Evolutionary conservation across 2,329 filamentous ascomycete genomes (phyloP), one percentile per base, ranked within the genome.

Genomic region (Hymenoscyphus scutula): DNA sequence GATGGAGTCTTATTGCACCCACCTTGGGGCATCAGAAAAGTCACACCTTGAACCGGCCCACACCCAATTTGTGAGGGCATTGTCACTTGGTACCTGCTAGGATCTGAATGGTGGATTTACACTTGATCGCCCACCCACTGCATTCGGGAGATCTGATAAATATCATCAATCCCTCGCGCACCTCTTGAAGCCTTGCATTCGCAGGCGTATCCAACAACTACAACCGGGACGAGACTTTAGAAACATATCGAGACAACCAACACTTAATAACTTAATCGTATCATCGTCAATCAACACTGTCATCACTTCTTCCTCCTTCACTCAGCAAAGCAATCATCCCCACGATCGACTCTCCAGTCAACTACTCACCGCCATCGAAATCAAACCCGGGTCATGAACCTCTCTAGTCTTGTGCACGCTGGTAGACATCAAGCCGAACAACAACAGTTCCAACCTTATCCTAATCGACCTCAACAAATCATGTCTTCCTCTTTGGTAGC

Each of bases 51-150:
- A 64, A 62, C 62, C 67, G 80, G 78, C 79, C 80, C 80, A 82
- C 80, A 29, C 76, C 75, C 76, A 81, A 80, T 81, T 81, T 82
- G 80, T 82, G 80, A 82, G 80, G 82, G 77, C 77, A 70, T 67
- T 80, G 76, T 75, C 76, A 74, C 74, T 73, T 77, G 75, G 76
- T 73, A 75, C 67, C 67, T 70, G 74, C 78, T 77, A 76, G 79
- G 79, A 80, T 81, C 76, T 75, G 71, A 76, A 58, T 74, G 74
- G 76, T 77, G 77, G 79, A 79, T 80, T 80, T 74, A 75, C 79
- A 76, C 78, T 78, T 77, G 80, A 81, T 82, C 80, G 76, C 76
- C 79, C 74, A 76, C 74, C 74, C 75, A 75, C 76, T 77, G 74
- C 72, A 73, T 76, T 75, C 76, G 78, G 78, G 77, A 80, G 79